These are phyloP conservation scores for Phialophora tarda DNA, from an alignment of 2,329 filamentous ascomycete species.

Conservation along the genomic window DNA sequence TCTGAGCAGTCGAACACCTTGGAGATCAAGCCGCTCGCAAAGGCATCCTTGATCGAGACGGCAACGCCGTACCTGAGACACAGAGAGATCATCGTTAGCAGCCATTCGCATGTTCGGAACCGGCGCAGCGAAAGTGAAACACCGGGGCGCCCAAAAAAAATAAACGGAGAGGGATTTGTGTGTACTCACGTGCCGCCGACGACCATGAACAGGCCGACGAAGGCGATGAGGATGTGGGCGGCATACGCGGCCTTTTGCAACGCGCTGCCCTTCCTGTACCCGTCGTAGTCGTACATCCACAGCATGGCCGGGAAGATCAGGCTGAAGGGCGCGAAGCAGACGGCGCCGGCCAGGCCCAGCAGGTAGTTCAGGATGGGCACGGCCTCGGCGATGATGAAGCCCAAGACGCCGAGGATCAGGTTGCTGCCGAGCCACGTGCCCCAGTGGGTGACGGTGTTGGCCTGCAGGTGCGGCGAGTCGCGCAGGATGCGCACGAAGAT, in stretches of 20 bases:
- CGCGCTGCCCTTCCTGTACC: constrained; percentile 47
- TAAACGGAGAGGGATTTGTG: no score
- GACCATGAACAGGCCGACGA: constrained; percentile 55
- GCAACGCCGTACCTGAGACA: constrained; percentile 23
- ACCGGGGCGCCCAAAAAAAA: no score
- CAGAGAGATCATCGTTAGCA: background rate
- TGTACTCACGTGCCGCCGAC: constrained; percentile 54
- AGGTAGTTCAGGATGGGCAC: constrained; percentile 63
- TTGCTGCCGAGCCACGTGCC: constrained; percentile 57
- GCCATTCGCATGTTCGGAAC: no score
- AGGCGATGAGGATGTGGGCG: constrained; percentile 51
- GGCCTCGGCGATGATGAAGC: constrained; percentile 58
- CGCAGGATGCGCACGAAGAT: constrained; percentile 62
- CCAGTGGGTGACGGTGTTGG: constrained; percentile 60
- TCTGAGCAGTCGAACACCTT: constrained; percentile 30
- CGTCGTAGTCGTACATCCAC: constrained; percentile 56
- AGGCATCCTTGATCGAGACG: constrained; percentile 25
- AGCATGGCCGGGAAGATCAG: constrained; percentile 57
- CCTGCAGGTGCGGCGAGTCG: constrained; percentile 57
- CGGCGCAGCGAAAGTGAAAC: background rate
- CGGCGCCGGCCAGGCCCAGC: constrained; percentile 56
- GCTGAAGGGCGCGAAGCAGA: constrained; percentile 60
- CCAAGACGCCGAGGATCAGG: constrained; percentile 35
- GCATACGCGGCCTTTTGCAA: constrained; percentile 48
- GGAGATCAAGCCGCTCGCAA: constrained; percentile 17